Base-by-base conservation (phyloP, 345 rosid species). In the Gossypium arboreum region DNA sequence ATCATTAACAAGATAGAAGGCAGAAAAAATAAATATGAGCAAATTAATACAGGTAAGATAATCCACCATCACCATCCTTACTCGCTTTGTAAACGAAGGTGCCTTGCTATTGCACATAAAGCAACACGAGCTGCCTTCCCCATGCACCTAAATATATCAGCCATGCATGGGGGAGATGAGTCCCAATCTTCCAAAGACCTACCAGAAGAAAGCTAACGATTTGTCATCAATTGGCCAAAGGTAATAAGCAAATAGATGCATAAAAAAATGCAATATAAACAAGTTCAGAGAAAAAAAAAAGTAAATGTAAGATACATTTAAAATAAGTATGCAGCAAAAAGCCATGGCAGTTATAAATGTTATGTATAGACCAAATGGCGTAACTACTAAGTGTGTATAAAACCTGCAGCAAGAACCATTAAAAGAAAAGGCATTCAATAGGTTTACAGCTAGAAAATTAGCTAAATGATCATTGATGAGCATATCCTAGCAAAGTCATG, bases 51-150 rank as follows among this genome's bases (percentile, higher is more conserved):
- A 7, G 75, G 69, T 68, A 80, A 73, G 44, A 70, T 18, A 68
- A 77, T 58, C 77, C 75, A 73, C 69, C 83, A 84, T 68, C 67
- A 71, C 67, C 78, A 81, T 83, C 82, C 90, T 85, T 91, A 94
- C 98, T 92, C 97, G 97, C 96, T 91, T 85, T 94, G 87, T 79
- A 94, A 73, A 76, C 98, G 97, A 70, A 94, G 94, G 88, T 94
- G 93, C 79, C 98, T 88, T 48, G 98, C 95, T 71, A 94, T 83
- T 15, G 91, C 95, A 83, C 88, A 88, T 64, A 94, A 80, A 79
- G 92, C 89, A 79, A 92, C 90, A 63, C 98, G 91, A 82, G 98
- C 98, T 72, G 88, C 98, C 84, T 87, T 94, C 51, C 98, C 98
- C 95, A 94, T 88, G 69, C 95, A 88, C 86, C 92, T 81, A 77